Percentiles rank a stretch among this genome's conserved stretches.
Evolutionary conservation across 2,329 filamentous ascomycete species (phyloP).

Genomic region (Paecilomyces sp.): DNA sequence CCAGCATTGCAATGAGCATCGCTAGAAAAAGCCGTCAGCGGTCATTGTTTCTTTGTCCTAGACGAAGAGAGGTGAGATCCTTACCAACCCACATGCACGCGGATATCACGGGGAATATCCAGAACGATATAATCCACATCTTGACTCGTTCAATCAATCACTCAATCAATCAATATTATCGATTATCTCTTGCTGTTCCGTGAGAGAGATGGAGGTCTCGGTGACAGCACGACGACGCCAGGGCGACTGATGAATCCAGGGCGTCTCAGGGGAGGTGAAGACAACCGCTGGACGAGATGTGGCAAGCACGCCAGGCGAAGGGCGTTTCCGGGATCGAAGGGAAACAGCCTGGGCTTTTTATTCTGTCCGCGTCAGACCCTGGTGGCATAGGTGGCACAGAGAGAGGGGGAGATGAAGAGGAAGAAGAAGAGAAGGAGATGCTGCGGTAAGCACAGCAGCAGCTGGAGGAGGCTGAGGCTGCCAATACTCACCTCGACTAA

Average conservation of each 20-base stretch:
- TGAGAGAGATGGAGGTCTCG: no score
- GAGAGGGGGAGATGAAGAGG: no score
- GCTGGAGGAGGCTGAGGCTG: background rate
- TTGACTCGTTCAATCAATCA: conserved; percentile 4
- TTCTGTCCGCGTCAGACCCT: background rate
- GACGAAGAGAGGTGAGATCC: conserved; percentile 2
- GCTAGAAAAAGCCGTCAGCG: conserved; percentile 25
- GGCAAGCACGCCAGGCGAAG: no score
- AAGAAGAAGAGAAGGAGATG: no score
- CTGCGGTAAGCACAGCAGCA: background rate
- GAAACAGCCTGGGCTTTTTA: no score
- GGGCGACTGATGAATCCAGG: no score
- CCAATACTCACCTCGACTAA: background rate
- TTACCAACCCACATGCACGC: conserved; percentile 48
- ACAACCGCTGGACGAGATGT: no score
- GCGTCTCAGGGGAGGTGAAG: no score
- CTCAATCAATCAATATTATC: background rate
- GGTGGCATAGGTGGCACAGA: background rate
- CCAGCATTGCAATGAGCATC: conserved; percentile 55
- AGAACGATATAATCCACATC: conserved; percentile 41
- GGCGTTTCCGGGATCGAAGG: no score
- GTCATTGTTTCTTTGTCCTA: background rate
- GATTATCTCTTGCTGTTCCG: no score
- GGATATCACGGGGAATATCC: conserved; percentile 54
- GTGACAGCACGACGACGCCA: no score